These are phyloP conservation scores for Lycium barbarum DNA, from an alignment of 257 asterid species.

Conservation along the genomic window DNA sequence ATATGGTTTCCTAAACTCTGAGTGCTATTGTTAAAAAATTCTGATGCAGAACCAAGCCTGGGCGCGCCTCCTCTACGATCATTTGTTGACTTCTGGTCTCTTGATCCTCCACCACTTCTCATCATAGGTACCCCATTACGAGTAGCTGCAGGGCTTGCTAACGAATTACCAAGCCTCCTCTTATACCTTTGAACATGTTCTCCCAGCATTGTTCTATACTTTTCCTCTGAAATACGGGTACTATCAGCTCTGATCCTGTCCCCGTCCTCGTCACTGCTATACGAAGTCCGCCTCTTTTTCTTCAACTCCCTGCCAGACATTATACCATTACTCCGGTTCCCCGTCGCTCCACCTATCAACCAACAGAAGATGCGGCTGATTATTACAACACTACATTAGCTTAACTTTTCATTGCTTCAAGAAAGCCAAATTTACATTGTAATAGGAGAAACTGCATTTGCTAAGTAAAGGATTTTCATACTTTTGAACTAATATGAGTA, in stretches of 20 bases:
- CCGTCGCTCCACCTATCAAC: constrained; percentile 57
- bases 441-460: constrained; percentile 25
- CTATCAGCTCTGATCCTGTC: constrained; percentile 71
- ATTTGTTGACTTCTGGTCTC: constrained; percentile 64
- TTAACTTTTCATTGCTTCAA: constrained; percentile 12
- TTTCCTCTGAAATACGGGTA: constrained; percentile 80
- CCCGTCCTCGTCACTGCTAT: constrained; percentile 85
- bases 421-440: constrained; percentile 23
- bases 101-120: constrained; percentile 56
- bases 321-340: constrained; percentile 62
- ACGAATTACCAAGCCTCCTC: constrained; percentile 68
- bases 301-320: constrained; percentile 70
- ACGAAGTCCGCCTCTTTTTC: constrained; percentile 72
- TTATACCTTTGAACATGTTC: constrained; percentile 89
- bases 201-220: constrained; percentile 92
- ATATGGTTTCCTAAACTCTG: constrained; percentile 58
- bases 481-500: constrained; percentile 2
- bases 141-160: constrained; percentile 60
- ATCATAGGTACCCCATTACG: constrained; percentile 50
- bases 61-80: constrained; percentile 68
- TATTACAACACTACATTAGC: constrained; percentile 32
- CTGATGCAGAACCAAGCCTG: constrained; percentile 72
- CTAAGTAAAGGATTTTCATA: neutral
- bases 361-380: constrained; percentile 34
- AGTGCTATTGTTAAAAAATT: constrained; percentile 53